Percentiles rank a stretch among this genome's conserved stretches.
These are phyloP conservation scores for Ceratocystis huliohia DNA, from an alignment of 2,329 filamentous ascomycete genomes.

Conservation along the genomic window DNA sequence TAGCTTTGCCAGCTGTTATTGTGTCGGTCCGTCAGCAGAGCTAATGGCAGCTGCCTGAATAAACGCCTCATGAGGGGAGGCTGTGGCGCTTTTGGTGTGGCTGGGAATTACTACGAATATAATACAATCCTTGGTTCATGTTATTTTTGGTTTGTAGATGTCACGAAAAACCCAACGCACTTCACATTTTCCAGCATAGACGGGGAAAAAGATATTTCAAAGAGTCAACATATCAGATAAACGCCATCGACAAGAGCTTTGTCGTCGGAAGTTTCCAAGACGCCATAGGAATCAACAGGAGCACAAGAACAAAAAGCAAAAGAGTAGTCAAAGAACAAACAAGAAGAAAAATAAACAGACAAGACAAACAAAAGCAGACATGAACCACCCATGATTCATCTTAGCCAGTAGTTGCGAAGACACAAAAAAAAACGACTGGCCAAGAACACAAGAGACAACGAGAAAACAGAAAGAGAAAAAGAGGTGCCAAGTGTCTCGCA, in stretches of 20 bases:
- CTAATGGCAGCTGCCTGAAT: not conserved
- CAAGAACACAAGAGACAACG: not conserved
- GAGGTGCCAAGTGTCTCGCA: not conserved
- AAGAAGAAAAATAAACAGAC: constrained; percentile 2
- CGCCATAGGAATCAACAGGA: not conserved
- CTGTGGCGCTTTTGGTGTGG: not conserved
- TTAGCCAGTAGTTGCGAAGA: not conserved
- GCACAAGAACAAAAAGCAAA: not conserved
- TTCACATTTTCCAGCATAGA: not conserved
- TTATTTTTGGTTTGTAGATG: not conserved
- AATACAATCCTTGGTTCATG: not conserved
- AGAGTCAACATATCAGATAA: not conserved
- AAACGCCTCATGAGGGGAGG: not conserved
- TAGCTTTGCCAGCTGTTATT: not conserved
- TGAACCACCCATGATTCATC: not conserved
- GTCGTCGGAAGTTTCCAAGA: not conserved
- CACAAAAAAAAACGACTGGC: not conserved
- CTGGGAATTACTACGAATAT: not conserved
- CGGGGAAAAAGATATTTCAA: not conserved
- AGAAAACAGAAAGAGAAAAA: not conserved
- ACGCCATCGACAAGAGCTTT: not conserved
- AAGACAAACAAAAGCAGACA: not conserved
- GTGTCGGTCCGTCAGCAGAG: not conserved
- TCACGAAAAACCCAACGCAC: not conserved
- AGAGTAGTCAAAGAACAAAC: not conserved